phyloP scores from a whole-genome alignment of 1,284 basidiomycete genomes.

The Irpex sp. region DNA sequence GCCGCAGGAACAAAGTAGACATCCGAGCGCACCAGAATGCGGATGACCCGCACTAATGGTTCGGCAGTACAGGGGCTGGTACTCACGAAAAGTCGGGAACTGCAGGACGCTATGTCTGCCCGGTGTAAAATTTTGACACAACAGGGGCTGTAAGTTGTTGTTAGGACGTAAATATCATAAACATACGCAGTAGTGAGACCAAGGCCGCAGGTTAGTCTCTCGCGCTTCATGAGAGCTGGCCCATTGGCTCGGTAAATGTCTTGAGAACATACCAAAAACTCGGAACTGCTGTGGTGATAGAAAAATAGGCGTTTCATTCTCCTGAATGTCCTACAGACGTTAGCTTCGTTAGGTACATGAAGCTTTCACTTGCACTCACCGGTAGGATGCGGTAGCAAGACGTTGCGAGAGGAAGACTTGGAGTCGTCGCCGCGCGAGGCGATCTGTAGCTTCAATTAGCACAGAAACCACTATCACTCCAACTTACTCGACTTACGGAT shows the following conservation, averaged over 20 bases:
- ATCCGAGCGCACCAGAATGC: background rate
- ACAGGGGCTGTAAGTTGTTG: background rate
- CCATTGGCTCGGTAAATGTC: background rate
- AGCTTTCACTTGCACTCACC: background rate
- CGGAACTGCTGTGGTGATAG: background rate
- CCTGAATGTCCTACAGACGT: background rate
- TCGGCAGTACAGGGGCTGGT: background rate
- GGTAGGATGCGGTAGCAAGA: background rate
- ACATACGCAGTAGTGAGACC: background rate
- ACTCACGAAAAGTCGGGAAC: background rate
- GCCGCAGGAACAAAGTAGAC: background rate
- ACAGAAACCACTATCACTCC: background rate
- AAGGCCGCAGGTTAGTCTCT: background rate
- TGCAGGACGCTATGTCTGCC: background rate
- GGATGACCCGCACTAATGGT: background rate
- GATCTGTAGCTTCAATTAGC: background rate
- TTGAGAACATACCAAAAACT: background rate
- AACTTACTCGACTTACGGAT: background rate
- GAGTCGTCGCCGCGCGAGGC: background rate
- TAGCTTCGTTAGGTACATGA: background rate
- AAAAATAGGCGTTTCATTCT: background rate
- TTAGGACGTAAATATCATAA: background rate
- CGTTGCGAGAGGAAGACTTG: background rate
- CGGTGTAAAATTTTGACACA: background rate
- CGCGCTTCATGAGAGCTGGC: constrained; percentile 4